Evolutionary conservation across 2,329 filamentous ascomycete genomes (phyloP).

Genomic region (Penicillium sp.): DNA sequence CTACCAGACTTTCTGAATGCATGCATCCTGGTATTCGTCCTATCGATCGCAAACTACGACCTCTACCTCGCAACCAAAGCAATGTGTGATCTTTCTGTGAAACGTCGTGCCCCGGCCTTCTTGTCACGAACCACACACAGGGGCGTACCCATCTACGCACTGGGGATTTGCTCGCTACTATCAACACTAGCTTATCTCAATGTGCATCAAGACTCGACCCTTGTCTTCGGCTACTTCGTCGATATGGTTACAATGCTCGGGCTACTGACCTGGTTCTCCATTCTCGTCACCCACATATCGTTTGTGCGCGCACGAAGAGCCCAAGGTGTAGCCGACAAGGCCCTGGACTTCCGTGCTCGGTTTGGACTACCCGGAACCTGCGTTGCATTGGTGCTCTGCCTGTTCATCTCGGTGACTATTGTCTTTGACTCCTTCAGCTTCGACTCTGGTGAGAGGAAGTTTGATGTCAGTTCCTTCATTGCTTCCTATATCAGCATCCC

Average conservation of each 20-base stretch:
- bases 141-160: slow-evolving; percentile 69
- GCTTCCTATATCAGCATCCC: slow-evolving; percentile 76
- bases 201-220: slow-evolving; percentile 56
- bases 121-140: slow-evolving; percentile 68
- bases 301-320: slow-evolving; percentile 64
- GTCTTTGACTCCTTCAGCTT: slow-evolving; percentile 70
- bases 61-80: slow-evolving; percentile 73
- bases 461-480: slow-evolving; percentile 72
- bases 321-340: slow-evolving; percentile 58
- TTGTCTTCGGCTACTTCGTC: slow-evolving; percentile 65
- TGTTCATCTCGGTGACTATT: slow-evolving; percentile 75
- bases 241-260: slow-evolving; percentile 68
- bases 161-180: slow-evolving; percentile 62
- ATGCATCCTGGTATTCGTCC: slow-evolving; percentile 72
- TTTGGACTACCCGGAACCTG: slow-evolving; percentile 70
- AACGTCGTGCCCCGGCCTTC: slow-evolving; percentile 69
- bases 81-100: slow-evolving; percentile 70
- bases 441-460: slow-evolving; percentile 49
- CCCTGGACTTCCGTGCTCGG: slow-evolving; percentile 67
- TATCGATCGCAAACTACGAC: slow-evolving; percentile 74
- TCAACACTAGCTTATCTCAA: slow-evolving; percentile 69
- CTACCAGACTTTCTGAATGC: slow-evolving; percentile 71
- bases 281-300: slow-evolving; percentile 66
- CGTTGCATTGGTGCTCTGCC: slow-evolving; percentile 67
- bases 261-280: slow-evolving; percentile 66